Conservation (phyloP, 2,329 filamentous ascomycete genomes). For the Apiospora marii region DNA sequence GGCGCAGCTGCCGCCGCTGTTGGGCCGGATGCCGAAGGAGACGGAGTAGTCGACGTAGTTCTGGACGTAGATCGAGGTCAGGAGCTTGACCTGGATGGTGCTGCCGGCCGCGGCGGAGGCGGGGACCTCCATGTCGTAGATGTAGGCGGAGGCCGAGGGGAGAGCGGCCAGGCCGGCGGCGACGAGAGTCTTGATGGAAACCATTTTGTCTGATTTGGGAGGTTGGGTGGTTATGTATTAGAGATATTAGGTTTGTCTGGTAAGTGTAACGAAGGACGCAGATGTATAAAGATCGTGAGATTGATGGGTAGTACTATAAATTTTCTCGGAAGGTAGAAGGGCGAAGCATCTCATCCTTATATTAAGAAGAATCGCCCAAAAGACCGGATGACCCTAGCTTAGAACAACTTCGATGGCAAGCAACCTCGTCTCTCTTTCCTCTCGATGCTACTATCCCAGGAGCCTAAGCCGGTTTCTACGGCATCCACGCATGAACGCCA, state of each 20-base stretch:
- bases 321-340: neutral
- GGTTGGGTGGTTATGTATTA: neutral
- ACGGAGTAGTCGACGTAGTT: conserved; percentile 46
- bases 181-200: conserved; percentile 38
- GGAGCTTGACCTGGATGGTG: conserved; percentile 37
- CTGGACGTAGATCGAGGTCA: conserved; percentile 43
- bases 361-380: neutral
- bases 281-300: neutral
- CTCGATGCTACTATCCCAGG: neutral
- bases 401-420: neutral
- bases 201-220: conserved; percentile 31
- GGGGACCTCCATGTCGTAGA: conserved; percentile 37
- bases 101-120: conserved; percentile 35
- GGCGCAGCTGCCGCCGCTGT: conserved; percentile 29
- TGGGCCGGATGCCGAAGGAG: conserved; percentile 38
- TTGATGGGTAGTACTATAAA: neutral
- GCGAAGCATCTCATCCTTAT: neutral
- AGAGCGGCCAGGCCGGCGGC: conserved; percentile 34
- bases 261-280: neutral
- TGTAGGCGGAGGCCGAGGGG: conserved; percentile 35
- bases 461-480: neutral
- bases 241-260: neutral
- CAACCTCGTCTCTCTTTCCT: neutral
- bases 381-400: neutral
- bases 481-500: neutral